Evolutionary conservation across 2,329 filamentous ascomycete species (phyloP), one percentile per base, ranked within the genome.

Genomic region (Paracorniculantispora psalliotae): DNA sequence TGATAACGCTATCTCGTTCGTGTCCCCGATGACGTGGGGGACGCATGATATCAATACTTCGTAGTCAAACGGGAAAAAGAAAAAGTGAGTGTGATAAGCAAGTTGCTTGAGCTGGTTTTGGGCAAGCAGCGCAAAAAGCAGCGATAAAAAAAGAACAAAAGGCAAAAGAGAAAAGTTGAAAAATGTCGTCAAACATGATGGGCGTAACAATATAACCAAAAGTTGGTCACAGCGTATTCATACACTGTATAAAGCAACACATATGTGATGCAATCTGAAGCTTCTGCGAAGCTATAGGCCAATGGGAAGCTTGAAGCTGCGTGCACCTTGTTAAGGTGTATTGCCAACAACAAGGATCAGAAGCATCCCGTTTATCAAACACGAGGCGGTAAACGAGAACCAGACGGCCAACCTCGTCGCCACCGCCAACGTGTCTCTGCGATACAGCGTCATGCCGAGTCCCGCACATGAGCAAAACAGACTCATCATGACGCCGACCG

Each of bases 401-500:
- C 73, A 73, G 12, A 77, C 67, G 25, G 77, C 70, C 6, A 78
- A 63, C 58, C 77, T 76, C 55, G 80, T 77, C 23, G 75, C 49
- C 56, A 78, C 67, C 3, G 75, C 67, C 9, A 82, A 65, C 15
- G 66, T 68, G 51, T 80, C 78, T 43, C 75, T 72, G 37, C 84
- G 77, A 53, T 81, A 80, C 13, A 87, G 69, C 63, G 83, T 79
- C 68, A 82, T 79, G 35, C 81, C 83, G 7, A 90, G 76, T 1
- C 80, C 88, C 13, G 81, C 75, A 49, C 85, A 82, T 0, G 83
- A 84, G 65, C 85, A 85, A 61, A 85, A 79, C 43, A 92, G 69
- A 63, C 86, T 89, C 30, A 83, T 78, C 33, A 89, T 79, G 17
- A 88, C 85, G 10, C 88, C 89, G 43, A 90, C 77, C 1, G 89